These are phyloP conservation scores for Leptographium flavum DNA, from an alignment of 2,329 filamentous ascomycete species.

Conservation along the genomic window DNA sequence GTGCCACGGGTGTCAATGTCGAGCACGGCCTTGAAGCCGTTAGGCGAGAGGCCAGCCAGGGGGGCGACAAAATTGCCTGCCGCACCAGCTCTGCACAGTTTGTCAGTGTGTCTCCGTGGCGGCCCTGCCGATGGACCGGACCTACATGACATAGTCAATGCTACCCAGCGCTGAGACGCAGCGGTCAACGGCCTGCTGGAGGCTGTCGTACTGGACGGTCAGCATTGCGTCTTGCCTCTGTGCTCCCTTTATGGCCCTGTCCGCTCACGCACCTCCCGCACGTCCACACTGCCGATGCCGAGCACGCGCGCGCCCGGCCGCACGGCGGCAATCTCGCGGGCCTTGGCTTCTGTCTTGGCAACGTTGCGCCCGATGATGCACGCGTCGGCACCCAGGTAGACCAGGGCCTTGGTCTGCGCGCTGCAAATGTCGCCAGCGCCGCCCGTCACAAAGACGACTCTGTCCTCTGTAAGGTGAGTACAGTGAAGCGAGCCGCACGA, in stretches of 20 bases:
- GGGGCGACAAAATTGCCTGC: constrained; percentile 92
- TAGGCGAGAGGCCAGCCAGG: constrained; percentile 65
- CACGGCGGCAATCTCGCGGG: constrained; percentile 67
- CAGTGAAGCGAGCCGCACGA: too few relatives aligned
- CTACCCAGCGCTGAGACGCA: constrained; percentile 72
- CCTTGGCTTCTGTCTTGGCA: constrained; percentile 71
- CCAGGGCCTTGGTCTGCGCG: constrained; percentile 80
- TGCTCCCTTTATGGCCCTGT: too few relatives aligned
- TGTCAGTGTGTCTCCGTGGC: neutral
- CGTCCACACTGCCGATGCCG: constrained; percentile 68
- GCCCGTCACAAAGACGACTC: constrained; percentile 89
- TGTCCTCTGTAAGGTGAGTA: constrained; percentile 66
- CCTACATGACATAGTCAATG: constrained; percentile 86
- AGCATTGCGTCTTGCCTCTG: neutral
- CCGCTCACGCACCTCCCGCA: constrained; percentile 45
- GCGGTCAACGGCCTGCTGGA: constrained; percentile 61
- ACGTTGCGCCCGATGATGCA: constrained; percentile 86
- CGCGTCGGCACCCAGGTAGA: constrained; percentile 81
- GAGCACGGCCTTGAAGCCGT: constrained; percentile 90
- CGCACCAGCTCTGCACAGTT: constrained; percentile 57
- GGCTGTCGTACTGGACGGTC: constrained; percentile 35
- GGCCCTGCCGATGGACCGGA: neutral
- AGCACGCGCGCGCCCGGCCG: constrained; percentile 71
- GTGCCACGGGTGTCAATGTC: constrained; percentile 92
- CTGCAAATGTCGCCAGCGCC: constrained; percentile 90